A percentile compares a stretch with the other conserved stretches of the same genome.
Evolutionary conservation across 345 rosid species (phyloP).

Genomic region (Linum lewisii): DNA sequence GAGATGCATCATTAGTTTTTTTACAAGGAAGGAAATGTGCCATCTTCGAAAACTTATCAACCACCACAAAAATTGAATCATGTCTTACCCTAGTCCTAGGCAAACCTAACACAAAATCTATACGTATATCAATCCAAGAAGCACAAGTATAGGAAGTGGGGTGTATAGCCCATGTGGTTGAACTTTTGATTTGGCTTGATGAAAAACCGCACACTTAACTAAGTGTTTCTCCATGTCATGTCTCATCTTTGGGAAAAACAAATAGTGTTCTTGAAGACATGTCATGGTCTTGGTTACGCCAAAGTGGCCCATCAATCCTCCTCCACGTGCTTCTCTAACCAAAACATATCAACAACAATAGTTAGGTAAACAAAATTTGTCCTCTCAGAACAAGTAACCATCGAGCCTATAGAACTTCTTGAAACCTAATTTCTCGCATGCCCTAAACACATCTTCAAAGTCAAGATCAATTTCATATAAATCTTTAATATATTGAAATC

Average conservation of each 20-base stretch:
- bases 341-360: too few relatives aligned
- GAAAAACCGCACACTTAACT: neutral
- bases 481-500: neutral
- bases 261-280: neutral
- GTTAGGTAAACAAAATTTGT: neutral
- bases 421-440: neutral
- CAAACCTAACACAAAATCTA: neutral
- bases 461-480: neutral
- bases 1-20: neutral
- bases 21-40: neutral
- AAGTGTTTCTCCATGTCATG: neutral
- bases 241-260: too few relatives aligned
- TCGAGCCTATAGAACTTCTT: neutral
- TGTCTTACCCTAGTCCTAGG: constrained; percentile 15
- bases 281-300: neutral
- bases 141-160: too few relatives aligned
- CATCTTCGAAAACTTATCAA: neutral
- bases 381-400: neutral
- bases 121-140: neutral
- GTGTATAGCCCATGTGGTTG: too few relatives aligned
- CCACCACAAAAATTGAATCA: constrained; percentile 1
- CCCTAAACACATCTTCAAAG: neutral
- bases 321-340: neutral
- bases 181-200: neutral
- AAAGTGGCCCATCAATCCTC: neutral